Percentiles rank a stretch among this genome's conserved stretches.
These are phyloP conservation scores for Sporisorium graminicola DNA, from an alignment of 1,284 basidiomycete species.

Conservation along the genomic window DNA sequence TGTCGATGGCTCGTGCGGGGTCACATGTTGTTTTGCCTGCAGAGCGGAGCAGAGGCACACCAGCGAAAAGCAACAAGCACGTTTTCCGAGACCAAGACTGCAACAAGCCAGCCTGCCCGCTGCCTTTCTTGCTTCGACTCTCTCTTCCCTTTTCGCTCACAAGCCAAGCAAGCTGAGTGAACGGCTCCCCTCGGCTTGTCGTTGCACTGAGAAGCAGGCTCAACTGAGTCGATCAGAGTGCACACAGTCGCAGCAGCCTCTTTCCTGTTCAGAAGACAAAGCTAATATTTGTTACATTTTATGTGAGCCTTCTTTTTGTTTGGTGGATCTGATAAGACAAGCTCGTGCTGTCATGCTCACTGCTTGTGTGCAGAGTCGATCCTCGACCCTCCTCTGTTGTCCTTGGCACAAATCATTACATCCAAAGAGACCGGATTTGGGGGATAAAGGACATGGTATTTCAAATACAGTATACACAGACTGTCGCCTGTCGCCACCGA, in stretches of 20 bases:
- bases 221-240: background rate
- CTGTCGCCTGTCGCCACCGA: background rate
- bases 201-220: background rate
- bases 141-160: background rate
- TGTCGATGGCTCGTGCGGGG: slow-evolving; percentile 29
- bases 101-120: background rate
- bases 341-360: too few species aligned
- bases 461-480: background rate
- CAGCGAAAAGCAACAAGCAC: too few species aligned
- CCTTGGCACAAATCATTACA: too few species aligned
- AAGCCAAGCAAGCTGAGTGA: background rate
- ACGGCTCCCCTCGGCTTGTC: background rate
- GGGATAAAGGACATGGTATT: background rate
- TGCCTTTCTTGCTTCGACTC: background rate
- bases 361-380: too few species aligned
- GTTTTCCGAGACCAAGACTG: background rate
- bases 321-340: too few species aligned
- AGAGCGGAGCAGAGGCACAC: too few species aligned
- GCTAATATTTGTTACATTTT: background rate
- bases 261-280: background rate
- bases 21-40: slow-evolving; percentile 18
- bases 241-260: background rate
- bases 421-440: background rate
- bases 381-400: too few species aligned
- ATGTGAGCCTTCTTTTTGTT: background rate